Evolutionary conservation across 306 rosid genomes (phyloP).

Genomic region (Heteromeles arbutifolia): DNA sequence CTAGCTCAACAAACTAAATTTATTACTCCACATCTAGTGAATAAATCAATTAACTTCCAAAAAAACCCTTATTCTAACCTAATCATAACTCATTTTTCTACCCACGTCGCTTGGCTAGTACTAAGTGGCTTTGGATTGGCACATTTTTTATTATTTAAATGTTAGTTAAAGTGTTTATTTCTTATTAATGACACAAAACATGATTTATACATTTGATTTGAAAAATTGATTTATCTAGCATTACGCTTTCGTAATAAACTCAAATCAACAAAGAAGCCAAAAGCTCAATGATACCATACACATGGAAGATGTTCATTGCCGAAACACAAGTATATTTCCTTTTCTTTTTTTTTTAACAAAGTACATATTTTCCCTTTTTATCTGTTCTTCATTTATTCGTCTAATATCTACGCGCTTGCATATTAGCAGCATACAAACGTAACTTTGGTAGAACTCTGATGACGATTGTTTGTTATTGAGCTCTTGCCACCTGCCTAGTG

Average conservation of each 20-base stretch:
- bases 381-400: background rate
- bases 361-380: background rate
- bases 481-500: background rate
- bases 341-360: background rate
- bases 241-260: background rate
- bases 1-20: background rate
- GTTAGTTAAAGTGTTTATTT: too few relatives aligned
- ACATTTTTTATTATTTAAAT: background rate
- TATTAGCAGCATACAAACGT: background rate
- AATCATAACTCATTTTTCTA: background rate
- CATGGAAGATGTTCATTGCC: background rate
- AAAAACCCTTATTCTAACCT: background rate
- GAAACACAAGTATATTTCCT: background rate
- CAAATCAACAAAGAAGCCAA: background rate
- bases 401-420: background rate
- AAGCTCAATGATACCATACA: background rate
- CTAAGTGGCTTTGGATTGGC: background rate
- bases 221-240: too few relatives aligned
- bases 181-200: too few relatives aligned
- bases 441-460: background rate
- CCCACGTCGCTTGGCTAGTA: background rate
- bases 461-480: background rate
- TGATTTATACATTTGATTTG: too few relatives aligned
- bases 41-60: background rate
- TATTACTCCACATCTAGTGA: background rate